Evolutionary conservation across 306 rosid species (phyloP), one percentile per base, ranked within the genome.

Genomic region (Cicer cuneatum): DNA sequence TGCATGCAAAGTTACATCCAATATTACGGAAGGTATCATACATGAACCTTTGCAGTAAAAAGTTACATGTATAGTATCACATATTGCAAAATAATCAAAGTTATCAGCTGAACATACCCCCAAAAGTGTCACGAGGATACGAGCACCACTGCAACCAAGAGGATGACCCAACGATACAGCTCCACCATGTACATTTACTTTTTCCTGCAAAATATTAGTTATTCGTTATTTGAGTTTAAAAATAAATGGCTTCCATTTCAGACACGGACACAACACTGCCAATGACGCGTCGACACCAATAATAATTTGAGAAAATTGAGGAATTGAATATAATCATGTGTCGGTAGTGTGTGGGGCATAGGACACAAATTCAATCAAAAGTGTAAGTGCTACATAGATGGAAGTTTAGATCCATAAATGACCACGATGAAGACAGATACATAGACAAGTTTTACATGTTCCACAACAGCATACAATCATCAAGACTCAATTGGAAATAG

Each of bases 121-220:
- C 66, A 95, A 78, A 70, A 95, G 98, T 16, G 99, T 87, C 83
- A 90, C 99, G 81, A 95, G 80, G 82, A 95, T 90, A 67, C 99
- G 98, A 19, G 99, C 99, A 47, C 99, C 99, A 37, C 99, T 95
- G 83, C 99, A 95, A 59, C 99, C 99, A n/a, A 95, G 92, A 82
- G 99, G 99, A 77, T 95, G 99, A 66, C 99, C 99, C 89, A 95
- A 82, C 1, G 96, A 80, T 63, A 95, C 99, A 12, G 97, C 96
- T 80, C 99, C 99, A 78, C 99, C 99, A 53, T 92, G 94, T 56
- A 92, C 91, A 24, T 95, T 95, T 24, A 92, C 96, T 64, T 86
- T 95, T 52, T 84, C 93, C 98, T 93, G 89, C 51, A 81, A 69
- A 69, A 64, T 38, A 45, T 69, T 21, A 33, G 29, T 29, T 62